phyloP scores from a whole-genome alignment of 106 monocot genomes.

The Agapanthus africanus region DNA sequence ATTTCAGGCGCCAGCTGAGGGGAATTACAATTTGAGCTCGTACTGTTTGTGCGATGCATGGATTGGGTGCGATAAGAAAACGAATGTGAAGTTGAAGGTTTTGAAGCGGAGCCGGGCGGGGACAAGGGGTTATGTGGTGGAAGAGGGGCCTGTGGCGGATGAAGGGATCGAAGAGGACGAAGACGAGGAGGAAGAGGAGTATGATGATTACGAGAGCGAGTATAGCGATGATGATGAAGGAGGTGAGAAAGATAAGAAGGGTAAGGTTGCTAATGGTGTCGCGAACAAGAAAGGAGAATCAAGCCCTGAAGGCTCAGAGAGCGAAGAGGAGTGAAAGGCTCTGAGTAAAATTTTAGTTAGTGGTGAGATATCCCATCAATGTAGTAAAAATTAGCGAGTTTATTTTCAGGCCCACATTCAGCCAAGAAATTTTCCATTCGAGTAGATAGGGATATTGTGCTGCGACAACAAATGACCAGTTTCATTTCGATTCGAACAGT shows the following conservation, averaged over 20 bases:
- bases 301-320: constrained; percentile 7
- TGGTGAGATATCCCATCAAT: no score
- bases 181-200: constrained; percentile 17
- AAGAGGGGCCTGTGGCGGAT: constrained; percentile 36
- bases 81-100: constrained; percentile 63
- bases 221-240: constrained; percentile 15
- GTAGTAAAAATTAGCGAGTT: no score
- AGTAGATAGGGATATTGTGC: no score
- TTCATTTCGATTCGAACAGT: no score
- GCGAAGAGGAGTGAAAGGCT: constrained; percentile 9
- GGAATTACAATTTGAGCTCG: constrained; percentile 58
- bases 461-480: no score
- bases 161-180: constrained; percentile 23
- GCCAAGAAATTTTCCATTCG: no score
- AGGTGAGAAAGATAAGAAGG: constrained; percentile 1
- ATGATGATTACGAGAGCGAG: constrained; percentile 15
- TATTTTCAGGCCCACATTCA: no score
- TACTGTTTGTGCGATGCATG: constrained; percentile 82
- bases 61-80: constrained; percentile 84
- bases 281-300: background rate
- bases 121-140: constrained; percentile 41
- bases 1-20: constrained; percentile 78
- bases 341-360: no score
- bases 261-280: constrained; percentile 3
- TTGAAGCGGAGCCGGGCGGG: constrained; percentile 60